A percentile compares a stretch with the other conserved stretches of the same genome.
These are phyloP conservation scores for Pythium oligandrum DNA, from an alignment of 352 stramenopile species.

Conservation along the genomic window DNA sequence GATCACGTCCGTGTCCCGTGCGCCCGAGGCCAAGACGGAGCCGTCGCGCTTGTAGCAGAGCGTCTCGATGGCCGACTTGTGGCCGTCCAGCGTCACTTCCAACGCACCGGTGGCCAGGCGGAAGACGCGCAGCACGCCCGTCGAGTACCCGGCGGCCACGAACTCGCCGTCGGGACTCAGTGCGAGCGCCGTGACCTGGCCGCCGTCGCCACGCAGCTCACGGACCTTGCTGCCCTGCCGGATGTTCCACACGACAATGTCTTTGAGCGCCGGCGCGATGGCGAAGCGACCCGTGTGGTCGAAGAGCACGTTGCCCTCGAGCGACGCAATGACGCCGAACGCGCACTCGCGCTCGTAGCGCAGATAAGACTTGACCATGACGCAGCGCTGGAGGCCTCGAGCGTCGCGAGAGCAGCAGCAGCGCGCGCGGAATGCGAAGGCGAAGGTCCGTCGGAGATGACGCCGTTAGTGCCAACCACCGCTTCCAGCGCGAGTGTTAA, in stretches of 20 bases:
- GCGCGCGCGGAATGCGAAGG: no score
- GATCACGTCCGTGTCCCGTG: conserved; percentile 91
- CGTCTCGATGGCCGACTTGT: conserved; percentile 75
- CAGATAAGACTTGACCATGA: conserved; percentile 93
- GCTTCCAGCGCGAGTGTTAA: not conserved
- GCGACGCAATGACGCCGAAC: conserved; percentile 89
- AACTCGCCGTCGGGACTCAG: conserved; percentile 74
- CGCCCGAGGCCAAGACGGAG: conserved; percentile 78
- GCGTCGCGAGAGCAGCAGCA: no score
- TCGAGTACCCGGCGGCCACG: conserved; percentile 84
- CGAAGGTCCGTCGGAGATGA: no score
- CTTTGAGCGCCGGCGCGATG: conserved; percentile 86
- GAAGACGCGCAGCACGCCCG: conserved; percentile 74
- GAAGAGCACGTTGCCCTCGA: conserved; percentile 87
- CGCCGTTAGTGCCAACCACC: no score
- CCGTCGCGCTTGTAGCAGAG: conserved; percentile 77
- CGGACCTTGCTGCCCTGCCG: conserved; percentile 82
- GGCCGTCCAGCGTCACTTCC: conserved; percentile 86
- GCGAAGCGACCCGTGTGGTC: conserved; percentile 82
- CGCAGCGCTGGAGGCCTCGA: not conserved
- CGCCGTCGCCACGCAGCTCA: conserved; percentile 43
- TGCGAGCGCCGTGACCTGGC: conserved; percentile 76
- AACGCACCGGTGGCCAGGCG: conserved; percentile 68
- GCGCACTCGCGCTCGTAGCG: conserved; percentile 87
- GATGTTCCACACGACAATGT: conserved; percentile 91